Conservation (phyloP, 371 early-diverging fungal genomes). For the Cladochytrium tenue region DNA sequence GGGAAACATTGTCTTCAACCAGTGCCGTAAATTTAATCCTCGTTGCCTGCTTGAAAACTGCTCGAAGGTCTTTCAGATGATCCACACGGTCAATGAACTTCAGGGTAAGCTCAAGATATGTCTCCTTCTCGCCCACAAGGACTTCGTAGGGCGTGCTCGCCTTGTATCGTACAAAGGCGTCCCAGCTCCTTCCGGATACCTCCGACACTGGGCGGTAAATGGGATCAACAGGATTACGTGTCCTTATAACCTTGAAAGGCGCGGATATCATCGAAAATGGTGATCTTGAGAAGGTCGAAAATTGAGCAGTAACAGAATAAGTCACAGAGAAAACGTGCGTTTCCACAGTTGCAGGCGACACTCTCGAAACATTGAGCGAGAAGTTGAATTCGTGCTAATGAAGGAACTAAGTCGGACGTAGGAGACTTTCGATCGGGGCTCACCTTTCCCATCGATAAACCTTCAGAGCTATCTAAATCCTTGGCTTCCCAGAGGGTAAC, state of each 20-base stretch:
- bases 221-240: neutral
- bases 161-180: neutral
- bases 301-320: neutral
- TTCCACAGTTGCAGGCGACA: neutral
- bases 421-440: neutral
- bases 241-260: neutral
- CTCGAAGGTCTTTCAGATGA: neutral
- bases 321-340: neutral
- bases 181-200: neutral
- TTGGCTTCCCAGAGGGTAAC: neutral
- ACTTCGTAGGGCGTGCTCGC: neutral
- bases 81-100: neutral
- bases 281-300: neutral
- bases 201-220: neutral
- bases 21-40: neutral
- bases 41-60: neutral
- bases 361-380: neutral
- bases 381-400: neutral
- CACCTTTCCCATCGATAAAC: neutral
- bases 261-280: neutral
- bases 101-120: neutral
- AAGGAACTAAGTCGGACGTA: neutral
- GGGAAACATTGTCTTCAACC: neutral
- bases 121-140: neutral
- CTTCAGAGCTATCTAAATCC: neutral